Evolutionary conservation across 331 rosid genomes (phyloP).

Genomic region (Quercus lobata): DNA sequence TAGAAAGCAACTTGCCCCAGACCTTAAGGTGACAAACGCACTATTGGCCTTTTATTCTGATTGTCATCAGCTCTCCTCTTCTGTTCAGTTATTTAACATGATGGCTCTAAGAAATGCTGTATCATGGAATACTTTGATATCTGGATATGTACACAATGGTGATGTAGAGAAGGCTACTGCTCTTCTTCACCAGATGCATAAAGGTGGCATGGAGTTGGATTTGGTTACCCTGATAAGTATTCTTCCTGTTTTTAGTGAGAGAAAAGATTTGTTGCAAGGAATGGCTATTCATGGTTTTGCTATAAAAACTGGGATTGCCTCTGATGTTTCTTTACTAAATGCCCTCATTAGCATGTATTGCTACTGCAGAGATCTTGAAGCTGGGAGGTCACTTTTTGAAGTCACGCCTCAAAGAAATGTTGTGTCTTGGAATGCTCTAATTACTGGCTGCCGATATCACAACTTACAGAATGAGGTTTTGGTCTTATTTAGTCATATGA

Average conservation of each 20-base stretch:
- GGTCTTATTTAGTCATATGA: constrained; percentile 18
- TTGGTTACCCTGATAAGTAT: constrained; percentile 28
- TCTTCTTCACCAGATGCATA: constrained; percentile 25
- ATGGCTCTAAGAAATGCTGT: constrained; percentile 12
- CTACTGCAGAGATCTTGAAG: constrained; percentile 28
- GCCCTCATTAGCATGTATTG: constrained; percentile 36
- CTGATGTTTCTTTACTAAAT: constrained; percentile 20
- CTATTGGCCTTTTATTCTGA: constrained; percentile 29
- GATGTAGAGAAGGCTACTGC: constrained; percentile 5
- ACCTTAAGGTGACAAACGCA: constrained; percentile 26
- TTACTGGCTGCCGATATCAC: constrained; percentile 28
- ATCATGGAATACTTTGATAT: constrained; percentile 31
- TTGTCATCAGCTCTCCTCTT: constrained; percentile 10
- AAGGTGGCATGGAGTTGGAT: constrained; percentile 15
- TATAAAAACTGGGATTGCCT: constrained; percentile 16
- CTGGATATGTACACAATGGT: constrained; percentile 4
- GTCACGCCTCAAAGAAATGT: constrained; percentile 19
- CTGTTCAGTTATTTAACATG: neutral
- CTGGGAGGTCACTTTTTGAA: constrained; percentile 28
- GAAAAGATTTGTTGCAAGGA: constrained; percentile 16
- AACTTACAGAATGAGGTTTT: constrained; percentile 14
- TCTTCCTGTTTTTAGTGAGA: constrained; percentile 15
- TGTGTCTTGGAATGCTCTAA: constrained; percentile 35
- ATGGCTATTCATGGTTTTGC: constrained; percentile 28
- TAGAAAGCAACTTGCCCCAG: constrained; percentile 14